These are phyloP conservation scores for Endothia cerciana DNA, from an alignment of 2,329 filamentous ascomycete genomes.

Conservation along the genomic window DNA sequence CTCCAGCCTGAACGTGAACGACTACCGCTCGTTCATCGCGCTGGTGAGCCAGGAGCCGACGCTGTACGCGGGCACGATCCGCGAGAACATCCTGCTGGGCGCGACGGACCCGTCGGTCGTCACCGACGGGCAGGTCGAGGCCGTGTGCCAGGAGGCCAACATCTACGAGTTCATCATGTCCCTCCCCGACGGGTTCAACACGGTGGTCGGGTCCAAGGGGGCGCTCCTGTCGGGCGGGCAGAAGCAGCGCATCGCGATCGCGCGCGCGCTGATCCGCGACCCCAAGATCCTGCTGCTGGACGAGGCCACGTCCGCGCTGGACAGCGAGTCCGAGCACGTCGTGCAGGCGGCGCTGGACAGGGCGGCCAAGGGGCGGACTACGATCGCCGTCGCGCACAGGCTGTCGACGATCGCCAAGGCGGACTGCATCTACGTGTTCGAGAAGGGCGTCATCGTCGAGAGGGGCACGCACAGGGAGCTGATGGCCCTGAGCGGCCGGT, in stretches of 20 bases:
- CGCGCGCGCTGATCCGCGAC: slow-evolving; percentile 85
- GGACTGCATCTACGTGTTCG: slow-evolving; percentile 95
- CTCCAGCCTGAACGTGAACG: slow-evolving; percentile 77
- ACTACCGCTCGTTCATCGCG: slow-evolving; percentile 82
- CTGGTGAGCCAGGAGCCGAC: slow-evolving; percentile 95
- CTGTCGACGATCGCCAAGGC: slow-evolving; percentile 93
- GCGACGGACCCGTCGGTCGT: slow-evolving; percentile 65
- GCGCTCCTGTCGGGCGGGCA: slow-evolving; percentile 86
- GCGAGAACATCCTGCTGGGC: slow-evolving; percentile 87
- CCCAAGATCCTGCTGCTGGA: slow-evolving; percentile 81
- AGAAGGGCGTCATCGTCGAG: slow-evolving; percentile 85
- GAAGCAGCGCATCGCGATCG: slow-evolving; percentile 93
- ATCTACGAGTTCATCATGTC: slow-evolving; percentile 92
- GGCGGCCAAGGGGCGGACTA: slow-evolving; percentile 82
- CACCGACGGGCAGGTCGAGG: slow-evolving; percentile 71
- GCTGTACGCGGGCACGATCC: slow-evolving; percentile 88
- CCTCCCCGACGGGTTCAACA: slow-evolving; percentile 83
- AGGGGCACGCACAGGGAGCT: slow-evolving; percentile 77
- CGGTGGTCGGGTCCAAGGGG: slow-evolving; percentile 85
- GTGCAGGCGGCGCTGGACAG: slow-evolving; percentile 81
- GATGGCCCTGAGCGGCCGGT: slow-evolving; percentile 71
- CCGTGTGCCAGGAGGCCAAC: slow-evolving; percentile 86
- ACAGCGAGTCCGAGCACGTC: slow-evolving; percentile 76
- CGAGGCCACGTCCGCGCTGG: slow-evolving; percentile 78
- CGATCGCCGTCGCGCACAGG: slow-evolving; percentile 91